Evolutionary conservation across 164 flowering plant species (phyloP).

Genomic region (Stephania japonica): DNA sequence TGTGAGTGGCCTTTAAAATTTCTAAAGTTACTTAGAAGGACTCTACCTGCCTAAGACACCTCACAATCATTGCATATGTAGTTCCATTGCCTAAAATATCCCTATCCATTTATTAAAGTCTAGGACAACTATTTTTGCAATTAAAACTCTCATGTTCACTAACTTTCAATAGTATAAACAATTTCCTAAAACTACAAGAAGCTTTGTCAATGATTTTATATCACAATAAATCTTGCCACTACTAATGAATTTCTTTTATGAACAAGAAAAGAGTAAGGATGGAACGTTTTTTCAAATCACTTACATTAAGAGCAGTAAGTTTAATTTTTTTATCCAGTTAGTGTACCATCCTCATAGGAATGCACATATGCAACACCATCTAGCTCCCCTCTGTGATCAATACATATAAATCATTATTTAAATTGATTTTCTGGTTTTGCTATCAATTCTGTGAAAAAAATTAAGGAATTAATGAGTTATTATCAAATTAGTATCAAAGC

Average conservation of each 20-base stretch:
- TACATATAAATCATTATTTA: too few relatives aligned
- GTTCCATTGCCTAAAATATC: background rate
- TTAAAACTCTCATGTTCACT: background rate
- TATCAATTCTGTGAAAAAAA: too few relatives aligned
- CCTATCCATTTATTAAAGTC: background rate
- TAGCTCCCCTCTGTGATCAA: constrained; percentile 40
- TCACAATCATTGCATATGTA: background rate
- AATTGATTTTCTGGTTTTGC: too few relatives aligned
- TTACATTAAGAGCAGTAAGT: constrained; percentile 82
- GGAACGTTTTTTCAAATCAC: constrained; percentile 2
- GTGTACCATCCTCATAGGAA: constrained; percentile 78
- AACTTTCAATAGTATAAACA: background rate
- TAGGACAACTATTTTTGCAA: background rate
- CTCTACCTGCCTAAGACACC: too few relatives aligned
- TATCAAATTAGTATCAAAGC: too few relatives aligned
- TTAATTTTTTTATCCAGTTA: constrained; percentile 70
- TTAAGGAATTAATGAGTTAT: too few relatives aligned
- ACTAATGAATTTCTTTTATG: background rate
- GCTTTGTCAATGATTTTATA: background rate
- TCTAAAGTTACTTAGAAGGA: too few relatives aligned
- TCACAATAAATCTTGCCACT: background rate
- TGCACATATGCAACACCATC: constrained; percentile 75
- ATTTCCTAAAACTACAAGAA: background rate
- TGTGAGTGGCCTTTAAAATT: too few relatives aligned
- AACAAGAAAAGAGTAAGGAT: background rate